These are phyloP conservation scores for Cryptococcus amylolentus DNA, from an alignment of 1,284 basidiomycete species.

Conservation along the genomic window DNA sequence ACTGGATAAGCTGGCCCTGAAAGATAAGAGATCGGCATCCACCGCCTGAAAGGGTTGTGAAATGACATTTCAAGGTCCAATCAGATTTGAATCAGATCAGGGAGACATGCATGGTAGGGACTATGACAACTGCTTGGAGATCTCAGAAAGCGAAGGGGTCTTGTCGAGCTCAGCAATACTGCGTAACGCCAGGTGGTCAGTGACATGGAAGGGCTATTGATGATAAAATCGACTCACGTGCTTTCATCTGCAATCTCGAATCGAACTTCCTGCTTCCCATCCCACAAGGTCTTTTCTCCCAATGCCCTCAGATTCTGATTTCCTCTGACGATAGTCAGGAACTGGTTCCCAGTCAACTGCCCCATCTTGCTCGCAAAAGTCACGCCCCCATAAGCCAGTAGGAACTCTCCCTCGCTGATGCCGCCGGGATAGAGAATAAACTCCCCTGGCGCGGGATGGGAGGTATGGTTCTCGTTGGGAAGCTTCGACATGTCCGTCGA, in stretches of 20 bases:
- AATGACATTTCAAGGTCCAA: no score
- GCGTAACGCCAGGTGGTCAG: no score
- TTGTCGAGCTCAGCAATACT: no score
- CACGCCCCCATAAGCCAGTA: slow-evolving; percentile 14
- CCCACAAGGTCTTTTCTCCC: slow-evolving; percentile 17
- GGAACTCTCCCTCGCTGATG: slow-evolving; percentile 18
- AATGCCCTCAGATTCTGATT: slow-evolving; percentile 12
- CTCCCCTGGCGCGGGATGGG: slow-evolving; percentile 13
- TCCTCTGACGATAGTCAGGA: slow-evolving; percentile 14
- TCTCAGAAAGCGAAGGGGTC: no score
- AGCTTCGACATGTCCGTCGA: slow-evolving; percentile 1
- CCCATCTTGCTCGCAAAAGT: slow-evolving; percentile 19
- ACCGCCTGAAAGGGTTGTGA: no score
- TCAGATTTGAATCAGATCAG: no score
- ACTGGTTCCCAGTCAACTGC: slow-evolving; percentile 16
- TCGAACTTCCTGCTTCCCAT: slow-evolving; percentile 17
- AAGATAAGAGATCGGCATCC: no score
- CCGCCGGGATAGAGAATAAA: slow-evolving; percentile 17
- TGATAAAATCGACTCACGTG: slow-evolving; percentile 6
- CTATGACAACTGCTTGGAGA: no score
- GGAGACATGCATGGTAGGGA: no score
- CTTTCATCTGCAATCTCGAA: slow-evolving; percentile 14
- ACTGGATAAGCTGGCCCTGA: no score
- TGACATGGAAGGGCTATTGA: no score
- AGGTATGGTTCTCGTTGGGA: slow-evolving; percentile 21